Percentiles rank a stretch among this genome's conserved stretches.
Evolutionary conservation across 192 early-diverging fungal genomes (phyloP).

Genomic region (Lobosporangium transversale): DNA sequence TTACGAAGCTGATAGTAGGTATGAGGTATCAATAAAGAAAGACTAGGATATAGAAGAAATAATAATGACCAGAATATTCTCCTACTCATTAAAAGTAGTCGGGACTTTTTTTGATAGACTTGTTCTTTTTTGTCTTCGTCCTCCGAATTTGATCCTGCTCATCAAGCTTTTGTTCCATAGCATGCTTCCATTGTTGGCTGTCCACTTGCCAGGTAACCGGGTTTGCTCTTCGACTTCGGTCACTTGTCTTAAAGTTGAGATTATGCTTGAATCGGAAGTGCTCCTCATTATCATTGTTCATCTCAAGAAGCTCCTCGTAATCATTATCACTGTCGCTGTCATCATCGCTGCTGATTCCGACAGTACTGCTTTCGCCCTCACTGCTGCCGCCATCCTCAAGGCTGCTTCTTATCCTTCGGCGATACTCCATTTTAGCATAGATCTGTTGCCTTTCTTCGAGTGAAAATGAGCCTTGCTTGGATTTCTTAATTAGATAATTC

Average conservation of each 20-base stretch:
- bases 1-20: too few species aligned
- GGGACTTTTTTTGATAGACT: too few species aligned
- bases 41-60: too few species aligned
- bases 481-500: conserved; percentile 19
- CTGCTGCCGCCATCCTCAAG: background rate
- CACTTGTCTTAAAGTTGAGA: conserved; percentile 39
- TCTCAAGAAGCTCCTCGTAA: conserved; percentile 2
- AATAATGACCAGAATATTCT: too few species aligned
- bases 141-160: conserved; percentile 14
- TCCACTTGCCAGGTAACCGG: background rate
- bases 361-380: background rate
- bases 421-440: conserved; percentile 6
- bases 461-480: conserved; percentile 3
- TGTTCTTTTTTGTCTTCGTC: background rate
- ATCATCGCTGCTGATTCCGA: background rate
- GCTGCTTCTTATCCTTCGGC: background rate
- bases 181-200: conserved; percentile 29
- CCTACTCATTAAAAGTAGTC: too few species aligned
- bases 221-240: too few species aligned
- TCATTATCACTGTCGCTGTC: background rate
- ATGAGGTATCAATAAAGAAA: too few species aligned
- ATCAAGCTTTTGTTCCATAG: conserved; percentile 25
- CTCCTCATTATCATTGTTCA: conserved; percentile 5
- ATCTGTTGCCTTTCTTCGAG: conserved; percentile 14
- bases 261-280: conserved; percentile 43